phyloP scores from a whole-genome alignment of 345 rosid species.

The Brassica carinata region DNA sequence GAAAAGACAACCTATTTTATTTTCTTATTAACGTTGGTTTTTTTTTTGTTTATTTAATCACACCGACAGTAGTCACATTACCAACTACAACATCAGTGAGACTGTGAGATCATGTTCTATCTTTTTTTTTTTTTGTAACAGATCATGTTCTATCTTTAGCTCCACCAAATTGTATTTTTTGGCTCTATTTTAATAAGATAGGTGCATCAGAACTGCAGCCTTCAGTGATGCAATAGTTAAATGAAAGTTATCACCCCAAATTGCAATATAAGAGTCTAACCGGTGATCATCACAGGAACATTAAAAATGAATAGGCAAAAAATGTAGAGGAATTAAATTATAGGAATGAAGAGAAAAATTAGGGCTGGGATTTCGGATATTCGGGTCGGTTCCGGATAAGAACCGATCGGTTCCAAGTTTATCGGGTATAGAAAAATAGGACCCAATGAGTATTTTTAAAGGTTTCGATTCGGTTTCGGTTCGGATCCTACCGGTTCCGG shows the following conservation, averaged over 20 bases:
- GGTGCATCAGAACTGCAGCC: background rate
- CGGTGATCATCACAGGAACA: no score
- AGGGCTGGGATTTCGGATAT: no score
- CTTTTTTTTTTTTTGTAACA: background rate
- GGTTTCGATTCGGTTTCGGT: no score
- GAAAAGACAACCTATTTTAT: conserved; percentile 1
- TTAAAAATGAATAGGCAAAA: no score
- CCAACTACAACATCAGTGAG: background rate
- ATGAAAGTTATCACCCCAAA: background rate
- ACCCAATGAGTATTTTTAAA: no score
- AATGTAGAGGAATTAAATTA: no score
- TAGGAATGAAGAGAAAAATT: no score
- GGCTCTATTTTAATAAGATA: background rate
- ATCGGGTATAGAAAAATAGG: no score
- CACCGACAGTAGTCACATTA: background rate
- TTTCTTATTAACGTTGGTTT: background rate
- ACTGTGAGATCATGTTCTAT: background rate
- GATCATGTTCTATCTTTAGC: background rate
- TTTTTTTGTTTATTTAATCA: background rate
- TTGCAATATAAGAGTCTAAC: background rate
- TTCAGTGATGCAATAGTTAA: background rate
- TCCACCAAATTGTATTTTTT: background rate
- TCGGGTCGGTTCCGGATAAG: no score
- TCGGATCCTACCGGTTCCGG: no score
- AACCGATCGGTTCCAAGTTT: no score